Base-by-base conservation (phyloP, 2,329 filamentous ascomycete species). In the Cladophialophora yegresii region DNA sequence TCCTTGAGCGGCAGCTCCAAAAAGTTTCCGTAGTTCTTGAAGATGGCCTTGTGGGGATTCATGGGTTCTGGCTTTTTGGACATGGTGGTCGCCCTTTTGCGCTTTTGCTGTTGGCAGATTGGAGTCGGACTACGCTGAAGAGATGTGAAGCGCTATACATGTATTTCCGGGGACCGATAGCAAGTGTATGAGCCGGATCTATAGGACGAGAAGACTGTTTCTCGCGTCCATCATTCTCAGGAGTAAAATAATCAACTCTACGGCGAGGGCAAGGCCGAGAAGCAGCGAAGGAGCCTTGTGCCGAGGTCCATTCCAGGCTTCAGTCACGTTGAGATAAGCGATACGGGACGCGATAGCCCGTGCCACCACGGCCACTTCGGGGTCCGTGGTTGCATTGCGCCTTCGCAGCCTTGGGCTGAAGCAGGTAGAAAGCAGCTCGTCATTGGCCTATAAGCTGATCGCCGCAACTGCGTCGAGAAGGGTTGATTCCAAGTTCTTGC, bases 1-100 rank as follows among this genome's bases (percentile, higher is more conserved):
- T 69, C 67, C 23, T 51, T 54, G 32, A 69, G 57, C 8, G 60
- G 58, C 1, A 67, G 57, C 4, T 51, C 22, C 20, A 57, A 12
- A 23, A 68, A 61, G 20, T 57, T 51, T 6, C 28, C 28, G 28
- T 55, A 33, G 8, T n/a, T 20, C 47, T 59, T 47, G 59, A 59
- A 67, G 36, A 63, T 49, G n/a, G 36, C 23, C 6, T 20, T 60
- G 13, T 43, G 56, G 40, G 62, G 58, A 13, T 57, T 58, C 49
- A 53, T 59, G 7, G 30, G 40, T n/a, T 54, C 16, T n/a, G 28
- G 33, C n/a, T 32, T 40, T 51, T 59, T 50, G 33, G 45, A 50
- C 59, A 62, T 65, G 32, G 13, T 57, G 51, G 20, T 50, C 3
- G 45, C 3, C 8, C 5, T 50, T 50, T 40, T 40, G 36, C 7